These are phyloP conservation scores for Podospora bellae-mahoneyi DNA, from an alignment of 495 filamentous ascomycete species.

Conservation along the genomic window DNA sequence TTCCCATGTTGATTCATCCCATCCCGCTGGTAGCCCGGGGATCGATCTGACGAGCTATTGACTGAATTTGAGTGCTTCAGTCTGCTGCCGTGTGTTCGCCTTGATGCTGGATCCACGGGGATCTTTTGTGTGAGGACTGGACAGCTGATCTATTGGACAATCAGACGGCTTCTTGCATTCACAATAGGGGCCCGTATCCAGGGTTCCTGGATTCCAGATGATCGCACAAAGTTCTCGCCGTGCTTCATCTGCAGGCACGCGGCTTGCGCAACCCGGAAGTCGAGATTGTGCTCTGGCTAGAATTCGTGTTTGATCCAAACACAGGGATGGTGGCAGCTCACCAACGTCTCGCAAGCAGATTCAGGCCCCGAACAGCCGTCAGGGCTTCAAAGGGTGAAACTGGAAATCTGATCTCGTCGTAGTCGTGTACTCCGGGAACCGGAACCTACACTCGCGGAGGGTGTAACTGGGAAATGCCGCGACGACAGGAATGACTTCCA, in stretches of 20 bases:
- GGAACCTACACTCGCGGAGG: neutral
- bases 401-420: neutral
- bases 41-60: slow-evolving; percentile 19
- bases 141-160: slow-evolving; percentile 13
- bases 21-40: slow-evolving; percentile 15
- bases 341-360: slow-evolving; percentile 4
- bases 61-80: slow-evolving; percentile 16
- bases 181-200: slow-evolving; percentile 11
- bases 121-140: neutral
- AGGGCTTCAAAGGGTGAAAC: neutral
- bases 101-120: neutral
- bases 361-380: slow-evolving; percentile 9
- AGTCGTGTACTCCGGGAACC: neutral
- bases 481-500: neutral
- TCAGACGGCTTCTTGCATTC: slow-evolving; percentile 16
- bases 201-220: slow-evolving; percentile 18
- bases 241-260: slow-evolving; percentile 13
- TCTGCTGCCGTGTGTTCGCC: slow-evolving; percentile 21
- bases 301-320: slow-evolving; percentile 19
- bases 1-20: slow-evolving; percentile 9
- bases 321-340: slow-evolving; percentile 6
- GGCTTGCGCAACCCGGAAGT: slow-evolving; percentile 11
- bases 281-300: slow-evolving; percentile 15
- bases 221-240: slow-evolving; percentile 10
- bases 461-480: neutral